Percentiles rank a stretch among this genome's conserved stretches.
phyloP scores from a whole-genome alignment of 192 early-diverging fungal species.

The Mortierella hygrophila region DNA sequence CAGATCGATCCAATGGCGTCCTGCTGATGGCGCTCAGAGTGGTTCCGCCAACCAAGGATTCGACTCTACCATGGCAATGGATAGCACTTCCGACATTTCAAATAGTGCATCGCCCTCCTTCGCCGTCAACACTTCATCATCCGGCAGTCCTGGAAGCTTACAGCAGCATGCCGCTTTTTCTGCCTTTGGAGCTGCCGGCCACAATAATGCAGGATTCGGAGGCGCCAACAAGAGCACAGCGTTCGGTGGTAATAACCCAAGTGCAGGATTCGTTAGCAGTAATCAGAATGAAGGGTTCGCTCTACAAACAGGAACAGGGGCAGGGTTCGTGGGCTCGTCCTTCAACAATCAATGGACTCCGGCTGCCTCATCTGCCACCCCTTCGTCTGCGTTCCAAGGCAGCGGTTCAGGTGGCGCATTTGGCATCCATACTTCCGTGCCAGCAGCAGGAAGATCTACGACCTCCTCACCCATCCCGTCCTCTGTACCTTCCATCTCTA shows the following conservation, averaged over 20 bases:
- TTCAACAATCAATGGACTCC: background rate
- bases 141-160: background rate
- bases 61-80: slow-evolving; percentile 13
- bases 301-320: background rate
- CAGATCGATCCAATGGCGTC: slow-evolving; percentile 29
- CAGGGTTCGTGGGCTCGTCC: background rate
- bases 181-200: background rate
- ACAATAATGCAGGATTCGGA: background rate
- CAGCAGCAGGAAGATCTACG: background rate
- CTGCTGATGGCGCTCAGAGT: slow-evolving; percentile 2
- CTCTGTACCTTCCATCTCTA: background rate
- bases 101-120: background rate
- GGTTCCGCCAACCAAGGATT: background rate
- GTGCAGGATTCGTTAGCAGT: background rate
- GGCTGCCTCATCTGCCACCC: background rate
- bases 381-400: background rate
- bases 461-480: background rate
- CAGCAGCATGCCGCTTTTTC: background rate
- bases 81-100: background rate
- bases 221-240: background rate
- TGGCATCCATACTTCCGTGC: background rate
- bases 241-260: background rate
- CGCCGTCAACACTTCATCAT: background rate
- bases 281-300: slow-evolving; percentile 1
- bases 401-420: slow-evolving; percentile 9